Conservation (phyloP, 257 asterid genomes). For the Gentiana macrophylla region DNA sequence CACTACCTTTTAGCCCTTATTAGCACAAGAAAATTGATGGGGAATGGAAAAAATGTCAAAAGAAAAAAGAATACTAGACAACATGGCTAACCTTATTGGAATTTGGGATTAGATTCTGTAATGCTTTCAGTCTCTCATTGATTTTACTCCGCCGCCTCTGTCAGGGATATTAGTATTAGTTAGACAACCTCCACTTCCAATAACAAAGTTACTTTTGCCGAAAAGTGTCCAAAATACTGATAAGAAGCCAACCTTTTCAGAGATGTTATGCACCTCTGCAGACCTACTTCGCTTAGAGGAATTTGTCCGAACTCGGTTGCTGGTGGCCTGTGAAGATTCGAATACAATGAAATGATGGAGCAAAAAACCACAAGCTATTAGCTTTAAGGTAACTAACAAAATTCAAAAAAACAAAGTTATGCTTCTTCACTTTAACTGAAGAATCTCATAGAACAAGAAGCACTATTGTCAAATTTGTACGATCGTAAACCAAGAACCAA, state of each 20-base stretch:
- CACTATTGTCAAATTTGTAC: too few species aligned
- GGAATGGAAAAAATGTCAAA: too few species aligned
- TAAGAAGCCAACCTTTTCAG: constrained; percentile 29
- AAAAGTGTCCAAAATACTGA: not conserved
- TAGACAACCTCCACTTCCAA: not conserved
- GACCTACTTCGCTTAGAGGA: constrained; percentile 35
- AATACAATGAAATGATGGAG: too few species aligned
- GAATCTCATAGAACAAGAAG: too few species aligned
- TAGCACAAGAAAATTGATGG: too few species aligned
- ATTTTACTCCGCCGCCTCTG: constrained; percentile 46
- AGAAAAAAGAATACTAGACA: too few species aligned
- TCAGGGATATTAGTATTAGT: constrained; percentile 4
- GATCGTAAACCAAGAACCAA: too few species aligned
- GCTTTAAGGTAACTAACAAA: too few species aligned
- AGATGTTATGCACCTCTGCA: constrained; percentile 42
- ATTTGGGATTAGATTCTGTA: constrained; percentile 41
- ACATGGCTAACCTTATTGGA: constrained; percentile 34
- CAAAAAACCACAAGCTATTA: too few species aligned
- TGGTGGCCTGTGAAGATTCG: too few species aligned
- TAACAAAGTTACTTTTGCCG: constrained; percentile 2
- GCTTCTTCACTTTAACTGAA: too few species aligned
- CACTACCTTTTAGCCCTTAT: not conserved
- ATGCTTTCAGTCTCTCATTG: constrained; percentile 41
- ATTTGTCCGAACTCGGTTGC: not conserved
- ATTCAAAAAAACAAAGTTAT: too few species aligned